Percentiles rank a stretch among this genome's conserved stretches.
phyloP scores from a whole-genome alignment of 2,329 filamentous ascomycete species.

The Apiospora koreana region DNA sequence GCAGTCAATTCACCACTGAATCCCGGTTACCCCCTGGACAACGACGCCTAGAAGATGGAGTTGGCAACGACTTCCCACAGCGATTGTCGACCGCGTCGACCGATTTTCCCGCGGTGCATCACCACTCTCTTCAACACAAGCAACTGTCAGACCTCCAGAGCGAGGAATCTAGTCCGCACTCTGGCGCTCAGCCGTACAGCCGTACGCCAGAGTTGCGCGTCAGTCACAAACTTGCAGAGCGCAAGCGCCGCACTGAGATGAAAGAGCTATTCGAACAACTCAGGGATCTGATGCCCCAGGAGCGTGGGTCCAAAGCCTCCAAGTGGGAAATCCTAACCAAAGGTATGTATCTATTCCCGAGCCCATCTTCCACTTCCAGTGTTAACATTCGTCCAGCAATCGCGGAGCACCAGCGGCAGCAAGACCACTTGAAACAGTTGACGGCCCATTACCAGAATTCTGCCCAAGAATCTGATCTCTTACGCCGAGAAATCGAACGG shows the following conservation, averaged over 20 bases:
- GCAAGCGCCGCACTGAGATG: slow-evolving; percentile 85
- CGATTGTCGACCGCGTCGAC: slow-evolving; percentile 50
- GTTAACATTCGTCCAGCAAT: slow-evolving; percentile 49
- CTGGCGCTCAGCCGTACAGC: slow-evolving; percentile 73
- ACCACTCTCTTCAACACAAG: slow-evolving; percentile 76
- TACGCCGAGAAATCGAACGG: slow-evolving; percentile 51
- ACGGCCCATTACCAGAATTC: slow-evolving; percentile 45
- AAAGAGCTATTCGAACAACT: slow-evolving; percentile 84
- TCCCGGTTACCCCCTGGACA: slow-evolving; percentile 73
- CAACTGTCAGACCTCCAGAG: slow-evolving; percentile 67
- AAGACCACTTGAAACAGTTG: slow-evolving; percentile 48
- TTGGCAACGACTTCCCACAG: slow-evolving; percentile 44
- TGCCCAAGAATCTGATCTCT: slow-evolving; percentile 45
- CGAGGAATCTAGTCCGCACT: slow-evolving; percentile 54
- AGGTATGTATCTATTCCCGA: slow-evolving; percentile 53
- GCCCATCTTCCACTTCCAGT: not conserved
- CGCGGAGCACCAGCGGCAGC: slow-evolving; percentile 59
- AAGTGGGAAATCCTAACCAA: slow-evolving; percentile 91
- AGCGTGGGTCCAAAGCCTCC: slow-evolving; percentile 80
- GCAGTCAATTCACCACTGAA: slow-evolving; percentile 76
- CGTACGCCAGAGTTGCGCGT: slow-evolving; percentile 79
- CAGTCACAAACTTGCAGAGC: slow-evolving; percentile 82
- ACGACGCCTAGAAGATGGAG: slow-evolving; percentile 66
- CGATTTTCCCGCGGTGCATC: slow-evolving; percentile 65
- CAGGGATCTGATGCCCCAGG: slow-evolving; percentile 76